Base-by-base conservation (phyloP, 495 filamentous ascomycete genomes). In the Tricharina praecox region DNA sequence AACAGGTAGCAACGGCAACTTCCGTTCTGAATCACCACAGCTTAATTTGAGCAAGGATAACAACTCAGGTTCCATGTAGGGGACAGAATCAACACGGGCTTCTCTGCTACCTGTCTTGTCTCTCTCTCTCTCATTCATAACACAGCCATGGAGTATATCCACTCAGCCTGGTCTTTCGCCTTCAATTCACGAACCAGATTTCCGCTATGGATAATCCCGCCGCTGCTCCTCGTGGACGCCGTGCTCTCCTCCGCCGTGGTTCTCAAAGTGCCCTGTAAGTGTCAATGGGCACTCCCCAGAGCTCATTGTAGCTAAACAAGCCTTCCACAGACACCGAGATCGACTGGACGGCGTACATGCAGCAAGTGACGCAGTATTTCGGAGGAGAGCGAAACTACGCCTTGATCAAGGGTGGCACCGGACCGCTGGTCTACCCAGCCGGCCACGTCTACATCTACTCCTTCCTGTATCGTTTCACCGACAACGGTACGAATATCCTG, bases 341-440 rank as follows among this genome's bases (percentile, higher is more conserved):
- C 58, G 90, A 97, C 65, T 97, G 90, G 90, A 72, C 69, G 44
- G 85, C 88, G 1, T 97, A 97, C 63, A 96, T 96, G 87, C 72
- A 94, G 54, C 90, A 97, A 54, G 67, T 95, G 44, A 63, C 73
- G 21, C 79, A 86, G 26, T 90, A 81, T 55, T 59, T 84, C 23
- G 67, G 72, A 4, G 90, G 90, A 38, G 88, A 95, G 68, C 76
- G 81, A 59, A 81, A 96, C 63, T 97, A 97, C 61, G 73, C 75
- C 26, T 65, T 73, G 9, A 85, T 97, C 62, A 75, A 80, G 62
- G 90, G 90, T 49, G 79, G 77, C 39, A 97, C 90, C 0, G 90
- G 90, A 3, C 87, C 87, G 10, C 71, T 95, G 45, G 88, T 95
- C 46, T 97, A 96, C 66, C 87, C 88, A 19, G 88, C 82, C 15